Evolutionary conservation across 1,139 yeast genomes (phyloP), one percentile per base, ranked within the genome.

Genomic region (Lodderomyces jiufengensis): DNA sequence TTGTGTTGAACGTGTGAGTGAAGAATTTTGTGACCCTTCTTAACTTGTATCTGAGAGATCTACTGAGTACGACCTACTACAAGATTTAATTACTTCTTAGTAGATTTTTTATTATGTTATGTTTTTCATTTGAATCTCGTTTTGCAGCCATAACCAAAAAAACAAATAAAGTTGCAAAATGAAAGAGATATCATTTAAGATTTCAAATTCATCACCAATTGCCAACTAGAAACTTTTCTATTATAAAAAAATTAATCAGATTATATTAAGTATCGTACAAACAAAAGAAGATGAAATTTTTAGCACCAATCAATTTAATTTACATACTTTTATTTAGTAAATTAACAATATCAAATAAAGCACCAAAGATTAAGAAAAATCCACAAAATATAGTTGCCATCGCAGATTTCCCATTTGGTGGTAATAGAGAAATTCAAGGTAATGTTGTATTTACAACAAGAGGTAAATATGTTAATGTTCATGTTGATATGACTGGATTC

Each of bases 401-500:
- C 46, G 83, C 82, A 14, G 80, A 73, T 47, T 76, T 77, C 51
- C 80, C 81, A 9, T 55, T 54, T 41, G 74, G 72, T 20, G 61
- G 63, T 32, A 57, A 63, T 34, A 55, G 55, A 36, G 52, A 51
- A 9, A 62, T 71, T 28, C 59, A 59, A 37, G 81, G 82, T n/a
- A 67, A 70, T 40, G 61, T 76, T 43, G 69, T 73, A 46, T 77
- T 63, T 56, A 68, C 64, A 48, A 76, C 61, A 40, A 66, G 52
- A 49, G 73, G 73, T 10, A 70, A 72, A 35, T 52, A 62, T 5
- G 76, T 78, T n/a, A 65, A 73, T 44, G 82, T 78, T 33, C 78
- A 76, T 48, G 75, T 78, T 40, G 81, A 77, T 49, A 57, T 78
- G 51, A 70, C 80, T 7, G 79, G 79, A 2, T 66, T 78, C 46